Conservation (phyloP, 371 early-diverging fungal genomes). For the Paraphysoderma sedebokerense region DNA sequence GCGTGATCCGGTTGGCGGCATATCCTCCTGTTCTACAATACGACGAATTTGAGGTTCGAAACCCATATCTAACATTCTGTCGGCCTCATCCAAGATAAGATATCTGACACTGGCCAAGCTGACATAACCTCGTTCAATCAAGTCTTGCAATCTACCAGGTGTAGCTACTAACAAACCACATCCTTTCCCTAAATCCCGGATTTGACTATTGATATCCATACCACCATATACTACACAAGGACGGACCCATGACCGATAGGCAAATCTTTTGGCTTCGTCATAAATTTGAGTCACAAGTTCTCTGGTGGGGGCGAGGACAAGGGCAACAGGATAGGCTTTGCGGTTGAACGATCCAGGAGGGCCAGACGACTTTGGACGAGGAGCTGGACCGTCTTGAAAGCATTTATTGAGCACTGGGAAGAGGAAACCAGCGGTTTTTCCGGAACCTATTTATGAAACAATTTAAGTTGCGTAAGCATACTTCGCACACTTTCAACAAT, state of each 20-base stretch:
- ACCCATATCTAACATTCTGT: conserved; percentile 99
- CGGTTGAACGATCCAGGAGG: background rate
- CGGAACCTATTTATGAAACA: conserved; percentile 51
- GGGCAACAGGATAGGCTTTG: conserved; percentile 38
- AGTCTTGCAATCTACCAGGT: conserved; percentile 92
- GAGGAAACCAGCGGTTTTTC: conserved; percentile 56
- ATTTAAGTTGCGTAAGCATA: background rate
- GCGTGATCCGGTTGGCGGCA: conserved; percentile 67
- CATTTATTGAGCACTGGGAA: conserved; percentile 54
- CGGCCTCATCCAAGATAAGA: conserved; percentile 98
- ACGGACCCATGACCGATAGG: conserved; percentile 40
- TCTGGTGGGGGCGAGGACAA: conserved; percentile 67
- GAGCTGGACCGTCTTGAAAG: conserved; percentile 28
- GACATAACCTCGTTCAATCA: conserved; percentile 79
- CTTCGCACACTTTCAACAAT: background rate
- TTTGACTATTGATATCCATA: conserved; percentile 22
- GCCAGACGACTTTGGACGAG: conserved; percentile 2
- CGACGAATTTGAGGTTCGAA: conserved; percentile 97
- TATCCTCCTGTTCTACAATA: conserved; percentile 87
- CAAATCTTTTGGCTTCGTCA: conserved; percentile 59
- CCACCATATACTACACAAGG: conserved; percentile 43
- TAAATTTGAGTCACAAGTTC: conserved; percentile 84
- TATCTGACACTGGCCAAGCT: conserved; percentile 61
- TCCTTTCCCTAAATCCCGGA: conserved; percentile 26
- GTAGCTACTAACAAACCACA: conserved; percentile 68